phyloP scores from a whole-genome alignment of 768 basidiomycete species.

The Austroboletus eburneus region DNA sequence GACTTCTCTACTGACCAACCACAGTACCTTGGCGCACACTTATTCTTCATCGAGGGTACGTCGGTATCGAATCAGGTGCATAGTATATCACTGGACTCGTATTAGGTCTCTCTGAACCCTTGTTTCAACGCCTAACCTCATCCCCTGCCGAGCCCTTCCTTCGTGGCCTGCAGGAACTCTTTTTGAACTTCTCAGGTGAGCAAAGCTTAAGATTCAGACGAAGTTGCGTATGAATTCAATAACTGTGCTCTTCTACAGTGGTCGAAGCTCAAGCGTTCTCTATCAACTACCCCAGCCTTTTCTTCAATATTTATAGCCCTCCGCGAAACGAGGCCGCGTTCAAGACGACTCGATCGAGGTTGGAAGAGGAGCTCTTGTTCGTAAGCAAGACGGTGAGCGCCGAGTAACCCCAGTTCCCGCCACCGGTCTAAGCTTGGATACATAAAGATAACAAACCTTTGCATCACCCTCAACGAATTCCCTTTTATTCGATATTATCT shows the following conservation, averaged over 20 bases:
- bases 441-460: conserved; percentile 76
- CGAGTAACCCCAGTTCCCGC: not conserved
- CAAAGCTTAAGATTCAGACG: conserved; percentile 1
- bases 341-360: conserved; percentile 62
- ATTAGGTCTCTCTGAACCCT: conserved; percentile 69
- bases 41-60: conserved; percentile 92
- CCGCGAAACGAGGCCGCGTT: conserved; percentile 67
- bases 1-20: conserved; percentile 69
- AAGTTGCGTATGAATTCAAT: conserved; percentile 8
- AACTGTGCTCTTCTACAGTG: conserved; percentile 42
- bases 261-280: conserved; percentile 86
- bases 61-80: not conserved
- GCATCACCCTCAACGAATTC: conserved; percentile 86
- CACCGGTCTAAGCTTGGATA: conserved; percentile 1
- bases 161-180: conserved; percentile 79
- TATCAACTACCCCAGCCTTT: conserved; percentile 67
- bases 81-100: not conserved
- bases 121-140: conserved; percentile 71
- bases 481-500: conserved; percentile 92
- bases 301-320: conserved; percentile 88
- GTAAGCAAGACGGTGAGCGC: conserved; percentile 56
- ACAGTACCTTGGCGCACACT: conserved; percentile 78
- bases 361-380: conserved; percentile 85
- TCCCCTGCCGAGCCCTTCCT: conserved; percentile 77
- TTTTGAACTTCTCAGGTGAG: conserved; percentile 91